Base-by-base conservation (phyloP, 1,284 basidiomycete species). In the Hypsizygus ulmarius region DNA sequence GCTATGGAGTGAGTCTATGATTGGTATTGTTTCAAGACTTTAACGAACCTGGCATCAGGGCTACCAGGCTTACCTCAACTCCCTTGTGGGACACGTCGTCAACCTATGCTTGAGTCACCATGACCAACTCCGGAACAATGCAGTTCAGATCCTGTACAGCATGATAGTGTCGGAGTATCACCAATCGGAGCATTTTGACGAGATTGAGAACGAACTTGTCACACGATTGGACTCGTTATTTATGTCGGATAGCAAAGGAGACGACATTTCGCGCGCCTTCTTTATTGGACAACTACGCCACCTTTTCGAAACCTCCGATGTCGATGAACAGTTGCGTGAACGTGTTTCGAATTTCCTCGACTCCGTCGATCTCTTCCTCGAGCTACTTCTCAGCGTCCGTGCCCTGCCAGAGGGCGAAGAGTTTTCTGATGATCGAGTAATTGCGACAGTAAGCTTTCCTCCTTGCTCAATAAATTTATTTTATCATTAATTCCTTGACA, bases 81-180 rank as follows among this genome's bases (percentile, higher is more conserved):
- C 86, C n/a, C 79, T 97, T 10, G 92, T 97, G 19, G 93, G 92
- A 46, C 86, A 90, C 45, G 87, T 97, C 40, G 86, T 99, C 48
- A 90, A 93, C 59, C 75, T 98, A 1, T 98, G 96, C 63, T 73
- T 98, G 39, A 97, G 93, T 51, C 92, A 95, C 59, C 95, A 98
- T 61, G 95, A 97, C 62, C 86, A 89, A 59, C 76, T 97, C 42
- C 84, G 95, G 53, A 90, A 82, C 58, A 90, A 90, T 56, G 94
- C 93, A 0, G 93, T 97, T 5, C 86, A 90, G 55, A 94, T 98
- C 42, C 77, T 98, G 16, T 96, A 90, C 67, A 91, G 90, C 59
- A 97, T 98, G 93, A 95, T 98, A 55, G 84, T 97, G 44, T 91
- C 93, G 4, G 93, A 97, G 64, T 90, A 89, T 63, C 82, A 91